Percentiles rank a stretch among this genome's conserved stretches.
Evolutionary conservation across 2,329 filamentous ascomycete genomes (phyloP).

Genomic region (Diaporthe batatas): DNA sequence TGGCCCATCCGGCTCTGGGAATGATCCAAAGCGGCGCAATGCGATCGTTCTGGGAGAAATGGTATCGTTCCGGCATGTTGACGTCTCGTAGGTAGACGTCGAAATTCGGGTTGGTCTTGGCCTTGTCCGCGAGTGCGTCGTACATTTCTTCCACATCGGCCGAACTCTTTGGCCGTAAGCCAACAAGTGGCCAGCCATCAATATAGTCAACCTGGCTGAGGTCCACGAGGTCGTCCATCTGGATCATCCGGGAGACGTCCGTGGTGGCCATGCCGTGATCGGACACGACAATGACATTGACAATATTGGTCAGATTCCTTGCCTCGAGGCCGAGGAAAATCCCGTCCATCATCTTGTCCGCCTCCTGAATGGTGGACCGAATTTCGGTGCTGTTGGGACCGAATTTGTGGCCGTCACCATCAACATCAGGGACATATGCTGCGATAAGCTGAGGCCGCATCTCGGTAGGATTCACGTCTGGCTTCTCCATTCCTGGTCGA

Average conservation of each 20-base stretch:
- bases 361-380: slow-evolving; percentile 78
- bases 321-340: slow-evolving; percentile 82
- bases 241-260: slow-evolving; percentile 81
- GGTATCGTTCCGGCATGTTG: slow-evolving; percentile 92
- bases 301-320: slow-evolving; percentile 88
- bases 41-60: slow-evolving; percentile 87
- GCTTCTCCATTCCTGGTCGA: slow-evolving; percentile 77
- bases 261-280: slow-evolving; percentile 99
- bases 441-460: slow-evolving; percentile 91
- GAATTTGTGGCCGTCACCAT: slow-evolving; percentile 86
- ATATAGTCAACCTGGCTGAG: slow-evolving; percentile 81
- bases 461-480: slow-evolving; percentile 60
- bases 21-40: slow-evolving; percentile 97
- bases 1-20: slow-evolving; percentile 91
- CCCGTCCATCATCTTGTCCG: slow-evolving; percentile 84
- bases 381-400: slow-evolving; percentile 98
- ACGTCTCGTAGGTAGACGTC: slow-evolving; percentile 89
- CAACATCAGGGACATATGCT: slow-evolving; percentile 94
- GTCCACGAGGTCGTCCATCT: slow-evolving; percentile 91
- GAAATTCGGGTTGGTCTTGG: slow-evolving; percentile 75
- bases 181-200: slow-evolving; percentile 95
- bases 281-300: slow-evolving; percentile 96
- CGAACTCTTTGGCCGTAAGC: slow-evolving; percentile 82
- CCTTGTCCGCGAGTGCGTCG: slow-evolving; percentile 68
- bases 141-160: slow-evolving; percentile 77